phyloP scores from a whole-genome alignment of 176 grass and related monocot genomes.

The Coix lacrymajobi region DNA sequence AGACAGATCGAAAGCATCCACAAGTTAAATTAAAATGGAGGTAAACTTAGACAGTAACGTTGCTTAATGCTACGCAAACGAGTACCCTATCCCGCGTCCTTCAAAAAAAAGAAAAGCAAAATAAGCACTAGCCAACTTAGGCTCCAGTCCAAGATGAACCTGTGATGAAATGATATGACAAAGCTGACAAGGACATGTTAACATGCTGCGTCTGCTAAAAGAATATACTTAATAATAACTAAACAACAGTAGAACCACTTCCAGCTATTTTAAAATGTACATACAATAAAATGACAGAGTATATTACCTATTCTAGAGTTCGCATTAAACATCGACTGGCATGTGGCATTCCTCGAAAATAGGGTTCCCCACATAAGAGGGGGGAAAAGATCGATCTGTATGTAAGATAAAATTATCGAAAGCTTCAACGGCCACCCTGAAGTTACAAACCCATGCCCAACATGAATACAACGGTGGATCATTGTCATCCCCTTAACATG shows the following conservation, averaged over 20 bases:
- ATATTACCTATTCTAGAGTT: background rate
- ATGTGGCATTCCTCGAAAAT: background rate
- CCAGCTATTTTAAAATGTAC: background rate
- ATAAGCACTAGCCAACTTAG: background rate
- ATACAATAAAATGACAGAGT: background rate
- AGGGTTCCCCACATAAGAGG: background rate
- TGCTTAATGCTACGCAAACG: background rate
- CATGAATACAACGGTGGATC: slow-evolving; percentile 27
- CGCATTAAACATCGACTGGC: background rate
- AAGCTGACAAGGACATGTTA: background rate
- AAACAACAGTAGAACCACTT: background rate
- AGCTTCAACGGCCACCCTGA: slow-evolving; percentile 14
- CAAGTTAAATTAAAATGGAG: background rate
- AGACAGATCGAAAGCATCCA: background rate
- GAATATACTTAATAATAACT: background rate
- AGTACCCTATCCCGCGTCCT: background rate
- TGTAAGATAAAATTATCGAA: slow-evolving; percentile 41
- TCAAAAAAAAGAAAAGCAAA: background rate
- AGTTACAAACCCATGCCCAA: slow-evolving; percentile 37
- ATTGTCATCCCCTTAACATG: slow-evolving; percentile 27
- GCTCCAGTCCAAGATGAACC: background rate
- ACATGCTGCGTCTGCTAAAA: background rate
- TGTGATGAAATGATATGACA: background rate
- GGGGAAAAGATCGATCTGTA: background rate
- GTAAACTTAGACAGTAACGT: background rate